These are phyloP conservation scores for Corchorus capsularis DNA, from an alignment of 345 rosid species.

Conservation along the genomic window DNA sequence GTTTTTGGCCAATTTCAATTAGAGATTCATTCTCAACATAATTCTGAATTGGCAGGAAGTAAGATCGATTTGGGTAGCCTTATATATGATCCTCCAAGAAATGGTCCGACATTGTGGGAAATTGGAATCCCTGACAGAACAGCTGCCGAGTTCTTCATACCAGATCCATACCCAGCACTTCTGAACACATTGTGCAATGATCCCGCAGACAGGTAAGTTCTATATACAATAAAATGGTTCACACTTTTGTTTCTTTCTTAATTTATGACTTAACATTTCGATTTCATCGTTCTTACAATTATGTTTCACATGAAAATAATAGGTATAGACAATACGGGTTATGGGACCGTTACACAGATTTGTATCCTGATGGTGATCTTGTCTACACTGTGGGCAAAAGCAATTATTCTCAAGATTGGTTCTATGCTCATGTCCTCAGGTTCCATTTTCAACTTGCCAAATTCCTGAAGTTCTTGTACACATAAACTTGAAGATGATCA, in stretches of 20 bases:
- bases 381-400: constrained; percentile 44
- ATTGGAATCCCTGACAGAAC: too few relatives aligned
- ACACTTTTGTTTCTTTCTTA: too few relatives aligned
- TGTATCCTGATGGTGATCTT: constrained; percentile 58
- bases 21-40: not conserved
- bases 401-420: constrained; percentile 63
- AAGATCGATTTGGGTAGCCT: constrained; percentile 44
- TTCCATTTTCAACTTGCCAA: constrained; percentile 10
- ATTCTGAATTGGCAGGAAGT: constrained; percentile 39
- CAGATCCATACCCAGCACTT: constrained; percentile 59
- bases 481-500: not conserved
- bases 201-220: constrained; percentile 39
- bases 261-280: not conserved
- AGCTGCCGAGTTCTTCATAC: constrained; percentile 58
- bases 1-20: not conserved
- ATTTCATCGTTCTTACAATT: not conserved
- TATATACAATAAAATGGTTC: not conserved
- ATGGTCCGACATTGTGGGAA: too few relatives aligned
- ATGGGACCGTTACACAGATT: constrained; percentile 59
- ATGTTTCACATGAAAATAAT: constrained; percentile 21
- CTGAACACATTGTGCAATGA: constrained; percentile 41
- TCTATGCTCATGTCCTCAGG: constrained; percentile 82
- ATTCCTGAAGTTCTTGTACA: not conserved
- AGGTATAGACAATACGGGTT: constrained; percentile 35
- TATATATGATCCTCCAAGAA: constrained; percentile 54